These are phyloP conservation scores for Rhodotorula sphaerocarpa DNA, from an alignment of 768 basidiomycete genomes.

Conservation along the genomic window DNA sequence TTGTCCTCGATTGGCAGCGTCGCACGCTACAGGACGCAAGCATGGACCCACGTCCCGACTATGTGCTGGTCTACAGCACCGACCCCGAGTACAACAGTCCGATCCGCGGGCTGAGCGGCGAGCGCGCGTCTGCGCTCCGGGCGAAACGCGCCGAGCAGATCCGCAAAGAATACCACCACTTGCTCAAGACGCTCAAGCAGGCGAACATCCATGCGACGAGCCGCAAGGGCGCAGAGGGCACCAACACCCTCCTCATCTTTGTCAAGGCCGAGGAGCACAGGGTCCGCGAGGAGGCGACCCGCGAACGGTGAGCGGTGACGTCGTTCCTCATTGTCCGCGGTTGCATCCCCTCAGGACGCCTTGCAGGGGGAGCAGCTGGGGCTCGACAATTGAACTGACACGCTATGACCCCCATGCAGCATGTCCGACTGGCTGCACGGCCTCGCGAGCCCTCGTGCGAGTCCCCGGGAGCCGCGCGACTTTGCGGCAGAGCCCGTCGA, in stretches of 20 bases:
- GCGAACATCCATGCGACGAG: constrained; percentile 66
- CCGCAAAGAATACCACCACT: constrained; percentile 59
- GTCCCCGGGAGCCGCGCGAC: constrained; percentile 48
- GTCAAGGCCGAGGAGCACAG: constrained; percentile 60
- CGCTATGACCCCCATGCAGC: constrained; percentile 40
- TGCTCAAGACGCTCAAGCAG: constrained; percentile 56
- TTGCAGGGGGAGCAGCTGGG: too few relatives aligned
- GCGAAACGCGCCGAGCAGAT: constrained; percentile 56
- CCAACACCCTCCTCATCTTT: constrained; percentile 66
- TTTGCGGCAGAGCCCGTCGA: constrained; percentile 49
- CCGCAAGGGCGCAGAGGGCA: constrained; percentile 57
- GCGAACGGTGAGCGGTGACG: constrained; percentile 58
- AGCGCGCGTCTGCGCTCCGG: not conserved
- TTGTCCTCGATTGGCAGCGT: too few relatives aligned
- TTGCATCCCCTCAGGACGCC: too few relatives aligned
- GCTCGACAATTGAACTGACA: too few relatives aligned
- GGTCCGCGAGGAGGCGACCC: constrained; percentile 58
- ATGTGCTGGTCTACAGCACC: constrained; percentile 24
- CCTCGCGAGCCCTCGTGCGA: constrained; percentile 48
- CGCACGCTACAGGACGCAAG: too few relatives aligned
- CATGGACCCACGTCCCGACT: constrained; percentile 26
- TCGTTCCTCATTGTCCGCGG: not conserved
- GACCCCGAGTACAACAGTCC: constrained; percentile 7
- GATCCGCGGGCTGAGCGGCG: constrained; percentile 6
- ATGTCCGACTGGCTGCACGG: constrained; percentile 69